These are phyloP conservation scores for Peronospora farinosa DNA, from an alignment of 352 stramenopile species.

Conservation along the genomic window DNA sequence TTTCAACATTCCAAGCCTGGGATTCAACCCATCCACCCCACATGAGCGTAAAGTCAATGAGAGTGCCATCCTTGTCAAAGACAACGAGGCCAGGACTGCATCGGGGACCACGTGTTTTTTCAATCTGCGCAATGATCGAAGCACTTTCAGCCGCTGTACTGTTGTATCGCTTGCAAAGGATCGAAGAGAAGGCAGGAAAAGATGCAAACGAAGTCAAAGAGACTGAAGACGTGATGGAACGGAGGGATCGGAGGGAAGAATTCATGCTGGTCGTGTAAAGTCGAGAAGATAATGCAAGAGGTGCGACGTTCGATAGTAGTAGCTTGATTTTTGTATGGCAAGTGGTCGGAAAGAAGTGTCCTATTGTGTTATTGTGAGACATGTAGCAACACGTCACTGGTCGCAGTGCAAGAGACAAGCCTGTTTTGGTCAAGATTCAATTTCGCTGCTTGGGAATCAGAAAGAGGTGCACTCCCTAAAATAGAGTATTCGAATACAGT, in stretches of 20 bases:
- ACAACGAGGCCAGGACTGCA: conserved; percentile 72
- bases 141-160: conserved; percentile 29
- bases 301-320: too few species aligned
- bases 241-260: conserved; percentile 13
- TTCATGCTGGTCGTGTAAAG: conserved; percentile 16
- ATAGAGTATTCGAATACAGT: too few species aligned
- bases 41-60: conserved; percentile 89
- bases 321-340: not conserved
- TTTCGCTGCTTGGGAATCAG: not conserved
- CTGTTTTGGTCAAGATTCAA: not conserved
- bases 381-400: too few species aligned
- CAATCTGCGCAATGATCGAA: conserved; percentile 17
- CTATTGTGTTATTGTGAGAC: not conserved
- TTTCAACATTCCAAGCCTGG: conserved; percentile 80
- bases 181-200: not conserved
- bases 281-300: too few species aligned
- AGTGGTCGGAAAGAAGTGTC: not conserved
- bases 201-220: conserved; percentile 3
- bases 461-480: not conserved
- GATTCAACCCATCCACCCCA: conserved; percentile 84
- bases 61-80: conserved; percentile 87
- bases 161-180: conserved; percentile 14
- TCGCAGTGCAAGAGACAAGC: too few species aligned
- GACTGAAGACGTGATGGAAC: conserved; percentile 2
- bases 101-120: conserved; percentile 25